Evolutionary conservation across 306 rosid species (phyloP), one percentile per base, ranked within the genome.

Genomic region (Acacia acuminata): DNA sequence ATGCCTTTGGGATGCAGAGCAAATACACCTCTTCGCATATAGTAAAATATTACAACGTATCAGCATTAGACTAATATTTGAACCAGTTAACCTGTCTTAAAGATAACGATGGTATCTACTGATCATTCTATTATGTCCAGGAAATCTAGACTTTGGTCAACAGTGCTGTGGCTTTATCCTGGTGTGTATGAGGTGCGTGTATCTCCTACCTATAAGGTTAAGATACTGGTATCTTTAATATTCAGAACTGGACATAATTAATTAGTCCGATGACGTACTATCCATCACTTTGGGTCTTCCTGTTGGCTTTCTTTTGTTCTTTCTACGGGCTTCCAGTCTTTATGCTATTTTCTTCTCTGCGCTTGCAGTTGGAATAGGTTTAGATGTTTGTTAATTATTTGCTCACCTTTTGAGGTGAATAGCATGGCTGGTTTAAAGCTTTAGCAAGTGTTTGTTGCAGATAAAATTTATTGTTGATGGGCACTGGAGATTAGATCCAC

Each of bases 391-490:
- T 53, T 19, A 19, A 16, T 53, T 53, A 19, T 53, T 53, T 53
- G 61, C 61, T 53, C 61, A 53, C 61, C 61, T 14, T 16, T 17
- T 20, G 69, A 60, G 74, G 45, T 47, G 47, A 67, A 56, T 66
- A 75, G 75, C 78, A 58, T 48, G 22, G 71, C 34, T 50, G 64
- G 63, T 70, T 67, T 0, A 51, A 16, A 65, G 63, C 64, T 80
- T 75, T 70, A 47, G 10, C 48, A 74, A 80, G 51, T 71, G 56
- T 44, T 60, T 86, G 68, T 50, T 85, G 88, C 87, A 96, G 99
- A 90, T 96, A 78, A 96, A 96, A 84, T 96, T 93, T 83, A 84
- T 96, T 74, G 94, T 93, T 48, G 98, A 96, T 89, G 99, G 99
- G 76, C 76, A 86, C 25, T 96, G 99, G 99, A 88, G 43, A 80